phyloP scores from a whole-genome alignment of 805 yeast genomes.

The Lipomyces chichibuensis region DNA sequence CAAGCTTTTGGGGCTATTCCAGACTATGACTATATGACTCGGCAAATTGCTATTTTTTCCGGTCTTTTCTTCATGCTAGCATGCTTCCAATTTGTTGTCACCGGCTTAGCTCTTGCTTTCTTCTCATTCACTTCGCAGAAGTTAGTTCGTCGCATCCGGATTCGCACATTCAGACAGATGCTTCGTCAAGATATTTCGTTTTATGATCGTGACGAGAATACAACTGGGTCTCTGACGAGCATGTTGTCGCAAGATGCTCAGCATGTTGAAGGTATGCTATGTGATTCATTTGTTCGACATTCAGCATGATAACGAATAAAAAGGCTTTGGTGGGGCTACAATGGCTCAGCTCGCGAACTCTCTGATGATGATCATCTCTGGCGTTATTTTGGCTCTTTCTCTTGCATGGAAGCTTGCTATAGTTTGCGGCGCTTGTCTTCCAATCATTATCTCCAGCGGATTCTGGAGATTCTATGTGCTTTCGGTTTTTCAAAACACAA shows the following conservation, averaged over 20 bases:
- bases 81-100: slow-evolving; percentile 35
- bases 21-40: slow-evolving; percentile 39
- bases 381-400: slow-evolving; percentile 47
- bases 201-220: slow-evolving; percentile 39
- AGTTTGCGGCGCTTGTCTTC: slow-evolving; percentile 46
- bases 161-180: slow-evolving; percentile 33
- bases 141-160: slow-evolving; percentile 38
- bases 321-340: slow-evolving; percentile 38
- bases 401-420: slow-evolving; percentile 50
- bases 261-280: slow-evolving; percentile 27
- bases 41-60: slow-evolving; percentile 41
- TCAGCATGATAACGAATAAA: neutral
- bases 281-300: slow-evolving; percentile 4
- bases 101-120: slow-evolving; percentile 14
- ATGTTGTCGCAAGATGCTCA: slow-evolving; percentile 41
- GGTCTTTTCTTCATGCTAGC: slow-evolving; percentile 37
- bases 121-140: slow-evolving; percentile 31
- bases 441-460: slow-evolving; percentile 47
- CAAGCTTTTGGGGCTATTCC: slow-evolving; percentile 39
- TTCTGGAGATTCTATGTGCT: slow-evolving; percentile 46
- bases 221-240: slow-evolving; percentile 39
- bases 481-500: slow-evolving; percentile 38
- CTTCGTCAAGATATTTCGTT: slow-evolving; percentile 41
- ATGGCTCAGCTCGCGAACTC: slow-evolving; percentile 43
- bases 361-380: slow-evolving; percentile 40